These are phyloP conservation scores for Eutrema japonicum DNA, from an alignment of 345 rosid species.

Conservation along the genomic window DNA sequence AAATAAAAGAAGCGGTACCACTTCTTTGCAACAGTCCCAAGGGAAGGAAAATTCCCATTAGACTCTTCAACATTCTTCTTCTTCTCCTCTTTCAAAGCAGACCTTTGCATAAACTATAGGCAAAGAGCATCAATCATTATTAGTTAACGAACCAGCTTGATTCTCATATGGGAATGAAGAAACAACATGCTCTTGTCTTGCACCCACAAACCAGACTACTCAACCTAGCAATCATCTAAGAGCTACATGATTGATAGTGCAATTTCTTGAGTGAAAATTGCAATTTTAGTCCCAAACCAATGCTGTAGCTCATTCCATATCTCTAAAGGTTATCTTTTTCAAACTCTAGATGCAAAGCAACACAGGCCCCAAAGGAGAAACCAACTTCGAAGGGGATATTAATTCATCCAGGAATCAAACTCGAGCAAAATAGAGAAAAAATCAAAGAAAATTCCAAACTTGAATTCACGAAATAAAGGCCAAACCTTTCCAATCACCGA, in stretches of 20 bases:
- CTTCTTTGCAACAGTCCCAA: slow-evolving; percentile 52
- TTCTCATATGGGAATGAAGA: background rate
- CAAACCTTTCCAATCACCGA: slow-evolving; percentile 5
- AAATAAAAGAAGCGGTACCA: slow-evolving; percentile 49
- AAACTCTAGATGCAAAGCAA: slow-evolving; percentile 1
- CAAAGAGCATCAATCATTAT: slow-evolving; percentile 7
- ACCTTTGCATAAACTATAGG: slow-evolving; percentile 87
- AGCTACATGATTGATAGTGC: background rate
- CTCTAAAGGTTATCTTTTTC: background rate
- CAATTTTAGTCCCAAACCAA: slow-evolving; percentile 21
- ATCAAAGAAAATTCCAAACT: background rate
- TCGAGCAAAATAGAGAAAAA: background rate
- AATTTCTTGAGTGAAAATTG: background rate
- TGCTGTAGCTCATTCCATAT: background rate
- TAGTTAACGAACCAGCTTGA: background rate
- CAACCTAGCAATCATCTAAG: background rate
- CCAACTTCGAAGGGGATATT: background rate
- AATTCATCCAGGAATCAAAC: background rate
- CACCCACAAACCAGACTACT: slow-evolving; percentile 5
- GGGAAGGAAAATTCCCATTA: slow-evolving; percentile 53
- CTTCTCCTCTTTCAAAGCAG: slow-evolving; percentile 64
- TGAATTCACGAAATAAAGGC: background rate
- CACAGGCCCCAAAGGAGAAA: background rate
- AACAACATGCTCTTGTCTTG: background rate
- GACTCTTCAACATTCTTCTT: slow-evolving; percentile 62